Base-by-base conservation (phyloP, 192 early-diverging fungal species). In the Coemansia erecta region DNA sequence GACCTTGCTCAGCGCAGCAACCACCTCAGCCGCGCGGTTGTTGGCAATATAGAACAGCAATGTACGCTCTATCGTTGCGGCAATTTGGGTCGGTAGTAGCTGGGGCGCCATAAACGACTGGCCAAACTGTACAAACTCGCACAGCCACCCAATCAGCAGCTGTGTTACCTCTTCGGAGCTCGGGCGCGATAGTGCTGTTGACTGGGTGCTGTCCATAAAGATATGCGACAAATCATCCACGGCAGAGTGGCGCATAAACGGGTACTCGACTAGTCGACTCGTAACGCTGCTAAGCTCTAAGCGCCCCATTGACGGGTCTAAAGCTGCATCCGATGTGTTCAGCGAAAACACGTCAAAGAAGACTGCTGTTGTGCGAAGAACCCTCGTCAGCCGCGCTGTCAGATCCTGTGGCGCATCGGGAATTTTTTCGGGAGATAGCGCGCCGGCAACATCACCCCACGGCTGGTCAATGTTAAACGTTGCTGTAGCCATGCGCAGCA, bases 311-410 rank as follows among this genome's bases (percentile, higher is more conserved):
- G 56, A 4, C 8, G 46, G 40, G 14, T 17, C 41, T 13, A 35
- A 49, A 2, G 5, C 26, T 11, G 60, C 23, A n/a, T 35, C 54
- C 12, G 60, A 49, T 8, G 75, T 78, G 42, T 52, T 42, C 24
- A 78, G 69, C 44, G 75, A 72, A 19, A 68, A 72, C 9, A 43
- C n/a, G 37, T 72, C 75, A 53, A 64, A 72, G 4, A 53, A 55
- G 14, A 53, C 62, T 4, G 75, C 61, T 8, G 62, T 40, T n/a
- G 54, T 44, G 31, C 69, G 58, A 49, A 78, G 62, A 6, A 50
- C 47, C 13, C 21, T 45, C 4, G 59, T 28, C 39, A 78, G 52
- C 3, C 45, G 69, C n/a, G 22, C 14, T 3, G 24, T 58, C 39
- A 57, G 23, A 15, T 17, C 39, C 33, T 55, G 62, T 1, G 75